Evolutionary conservation across 306 rosid genomes (phyloP).

Genomic region (Notholithocarpus densiflorus): DNA sequence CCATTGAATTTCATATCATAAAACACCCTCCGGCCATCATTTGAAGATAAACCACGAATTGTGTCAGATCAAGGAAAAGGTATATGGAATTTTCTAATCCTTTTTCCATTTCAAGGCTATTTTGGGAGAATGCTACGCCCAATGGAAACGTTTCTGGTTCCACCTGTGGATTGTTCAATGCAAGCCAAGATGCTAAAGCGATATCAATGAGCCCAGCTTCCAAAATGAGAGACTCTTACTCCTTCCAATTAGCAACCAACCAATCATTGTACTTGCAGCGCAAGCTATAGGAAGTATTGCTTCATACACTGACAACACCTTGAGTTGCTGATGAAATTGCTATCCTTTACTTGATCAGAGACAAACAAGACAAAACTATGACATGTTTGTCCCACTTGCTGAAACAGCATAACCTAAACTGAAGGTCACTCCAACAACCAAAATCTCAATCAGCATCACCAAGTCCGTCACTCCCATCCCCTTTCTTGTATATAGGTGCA

Average conservation of each 20-base stretch:
- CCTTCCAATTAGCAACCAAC: background rate
- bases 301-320: constrained; percentile 7
- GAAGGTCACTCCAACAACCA: constrained; percentile 3
- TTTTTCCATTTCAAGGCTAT: no score
- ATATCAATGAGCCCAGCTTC: background rate
- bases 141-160: background rate
- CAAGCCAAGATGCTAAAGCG: background rate
- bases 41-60: no score
- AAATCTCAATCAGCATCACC: constrained; percentile 84
- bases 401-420: constrained; percentile 10
- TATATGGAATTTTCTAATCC: no score
- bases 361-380: constrained; percentile 8
- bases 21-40: no score
- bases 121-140: no score
- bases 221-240: background rate
- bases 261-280: background rate
- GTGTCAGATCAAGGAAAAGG: no score
- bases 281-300: background rate
- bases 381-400: constrained; percentile 19
- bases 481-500: constrained; percentile 81
- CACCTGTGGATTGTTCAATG: background rate
- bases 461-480: constrained; percentile 98
- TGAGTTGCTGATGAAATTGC: constrained; percentile 13
- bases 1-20: no score
- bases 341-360: constrained; percentile 13